Percentiles rank a stretch among this genome's conserved stretches.
These are phyloP conservation scores for Oryza punctata DNA, from an alignment of 176 grass and related monocot genomes.

Conservation along the genomic window DNA sequence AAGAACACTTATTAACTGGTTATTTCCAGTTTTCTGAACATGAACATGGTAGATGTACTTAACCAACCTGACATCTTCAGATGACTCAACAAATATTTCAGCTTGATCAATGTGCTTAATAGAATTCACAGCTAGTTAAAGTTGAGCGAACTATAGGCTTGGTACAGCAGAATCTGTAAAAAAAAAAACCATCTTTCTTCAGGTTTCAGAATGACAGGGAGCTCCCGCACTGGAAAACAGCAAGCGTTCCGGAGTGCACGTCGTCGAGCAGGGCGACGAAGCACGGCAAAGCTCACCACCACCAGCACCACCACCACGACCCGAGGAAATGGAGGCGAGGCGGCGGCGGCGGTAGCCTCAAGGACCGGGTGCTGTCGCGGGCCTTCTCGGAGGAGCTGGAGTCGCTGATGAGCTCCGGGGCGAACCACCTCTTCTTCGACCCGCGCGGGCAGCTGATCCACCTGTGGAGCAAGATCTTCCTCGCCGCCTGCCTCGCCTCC, in stretches of 20 bases:
- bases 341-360: constrained; percentile 34
- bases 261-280: constrained; percentile 28
- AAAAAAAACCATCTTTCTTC: background rate
- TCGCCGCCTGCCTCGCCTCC: constrained; percentile 60
- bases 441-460: constrained; percentile 65
- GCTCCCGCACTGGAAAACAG: constrained; percentile 32
- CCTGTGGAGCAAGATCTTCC: constrained; percentile 87
- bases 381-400: constrained; percentile 91
- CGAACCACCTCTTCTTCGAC: constrained; percentile 54
- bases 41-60: background rate
- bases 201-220: constrained; percentile 76
- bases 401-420: constrained; percentile 43
- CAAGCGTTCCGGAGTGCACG: constrained; percentile 33
- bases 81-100: constrained; percentile 6
- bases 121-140: background rate
- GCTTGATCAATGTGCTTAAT: background rate
- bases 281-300: constrained; percentile 14
- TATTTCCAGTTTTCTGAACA: constrained; percentile 7
- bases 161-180: background rate
- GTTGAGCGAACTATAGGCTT: background rate
- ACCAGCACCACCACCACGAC: background rate
- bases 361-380: constrained; percentile 58
- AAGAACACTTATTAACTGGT: background rate
- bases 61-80: background rate
- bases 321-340: constrained; percentile 44